phyloP scores from a whole-genome alignment of 805 yeast species.

The Yamadazyma laniorum region DNA sequence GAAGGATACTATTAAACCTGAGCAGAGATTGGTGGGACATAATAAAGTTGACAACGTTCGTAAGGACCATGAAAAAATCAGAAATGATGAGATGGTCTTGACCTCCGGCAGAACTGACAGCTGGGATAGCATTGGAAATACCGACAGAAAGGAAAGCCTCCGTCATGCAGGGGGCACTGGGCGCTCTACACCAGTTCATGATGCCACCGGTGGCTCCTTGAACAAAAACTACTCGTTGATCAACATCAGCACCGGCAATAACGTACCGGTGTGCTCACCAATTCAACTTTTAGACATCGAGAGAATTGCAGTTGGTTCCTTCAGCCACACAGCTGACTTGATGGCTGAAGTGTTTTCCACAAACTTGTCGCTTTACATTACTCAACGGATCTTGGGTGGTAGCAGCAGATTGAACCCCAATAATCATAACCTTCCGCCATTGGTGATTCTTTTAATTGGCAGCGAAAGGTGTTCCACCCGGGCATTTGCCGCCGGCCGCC shows the following conservation, averaged over 20 bases:
- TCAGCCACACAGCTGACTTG: slow-evolving; percentile 47
- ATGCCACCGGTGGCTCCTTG: slow-evolving; percentile 8
- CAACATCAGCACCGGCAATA: slow-evolving; percentile 21
- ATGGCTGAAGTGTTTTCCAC: slow-evolving; percentile 68
- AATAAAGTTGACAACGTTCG: slow-evolving; percentile 47
- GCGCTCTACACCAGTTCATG: slow-evolving; percentile 17
- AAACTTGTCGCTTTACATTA: slow-evolving; percentile 58
- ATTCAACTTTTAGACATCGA: slow-evolving; percentile 79
- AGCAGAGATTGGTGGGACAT: slow-evolving; percentile 69
- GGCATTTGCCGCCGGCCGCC: slow-evolving; percentile 78
- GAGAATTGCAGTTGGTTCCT: slow-evolving; percentile 48
- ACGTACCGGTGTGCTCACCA: slow-evolving; percentile 66
- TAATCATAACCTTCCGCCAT: slow-evolving; percentile 78
- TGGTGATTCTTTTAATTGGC: slow-evolving; percentile 70
- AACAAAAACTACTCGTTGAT: slow-evolving; percentile 19
- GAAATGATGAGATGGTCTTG: slow-evolving; percentile 73
- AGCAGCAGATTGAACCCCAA: slow-evolving; percentile 54
- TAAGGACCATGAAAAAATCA: slow-evolving; percentile 47
- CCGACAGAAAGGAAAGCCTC: slow-evolving; percentile 8
- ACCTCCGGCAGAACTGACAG: slow-evolving; percentile 41
- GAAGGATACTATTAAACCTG: slow-evolving; percentile 58
- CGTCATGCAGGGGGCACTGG: slow-evolving; percentile 14
- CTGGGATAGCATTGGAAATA: slow-evolving; percentile 50
- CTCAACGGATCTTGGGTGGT: slow-evolving; percentile 65
- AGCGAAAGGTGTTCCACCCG: slow-evolving; percentile 71